Base-by-base conservation (phyloP, 2,329 filamentous ascomycete species). In the Pseudofabraea citricarpa region DNA sequence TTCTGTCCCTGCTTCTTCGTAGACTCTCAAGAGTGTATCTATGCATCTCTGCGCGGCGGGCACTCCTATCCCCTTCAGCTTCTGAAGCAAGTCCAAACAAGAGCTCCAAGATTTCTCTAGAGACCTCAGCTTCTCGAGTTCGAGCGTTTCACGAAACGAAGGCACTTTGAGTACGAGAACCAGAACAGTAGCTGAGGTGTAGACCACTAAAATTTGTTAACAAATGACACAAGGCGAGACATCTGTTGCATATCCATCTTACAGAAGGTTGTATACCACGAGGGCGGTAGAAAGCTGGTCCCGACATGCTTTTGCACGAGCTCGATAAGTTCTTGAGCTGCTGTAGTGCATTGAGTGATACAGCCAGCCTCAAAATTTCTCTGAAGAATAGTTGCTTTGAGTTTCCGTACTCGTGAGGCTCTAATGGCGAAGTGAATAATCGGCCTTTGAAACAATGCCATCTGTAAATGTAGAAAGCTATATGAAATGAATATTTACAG, bases 231-330 rank as follows among this genome's bases (percentile, higher is more conserved):
- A 36, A 35, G 27, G 32, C 13, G 20, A 21, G 19, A 19, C 26
- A 15, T 15, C 16, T 21, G 19, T 36, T 9, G 16, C 13, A 27
- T 27, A 8, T 27, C 8, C 8, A 27, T 40, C 41, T 15, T 20
- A 43, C 41, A 36, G 21, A 43, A 43, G 13, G 22, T 33, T 23
- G 41, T 40, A 20, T 43, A 43, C 41, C 41, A 43, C 9, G 35
- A 8, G 24, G 41, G 41, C 22, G 41, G 41, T 20, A 43, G 22
- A 24, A 40, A 16, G 21, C 23, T 38, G 22, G 33, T 39, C 5
- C 32, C 36, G 22, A 43, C 22, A 20, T 39, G 20, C 9, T 27
- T 15, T 20, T 26, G 20, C 18, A 43, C 33, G 10, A 27, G 16
- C 18, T 27, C 20, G 16, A 43, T 16, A 12, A 43, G 41, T 8